phyloP scores from a whole-genome alignment of 1,284 basidiomycete species.

The Tetrapyrgos nigripes region DNA sequence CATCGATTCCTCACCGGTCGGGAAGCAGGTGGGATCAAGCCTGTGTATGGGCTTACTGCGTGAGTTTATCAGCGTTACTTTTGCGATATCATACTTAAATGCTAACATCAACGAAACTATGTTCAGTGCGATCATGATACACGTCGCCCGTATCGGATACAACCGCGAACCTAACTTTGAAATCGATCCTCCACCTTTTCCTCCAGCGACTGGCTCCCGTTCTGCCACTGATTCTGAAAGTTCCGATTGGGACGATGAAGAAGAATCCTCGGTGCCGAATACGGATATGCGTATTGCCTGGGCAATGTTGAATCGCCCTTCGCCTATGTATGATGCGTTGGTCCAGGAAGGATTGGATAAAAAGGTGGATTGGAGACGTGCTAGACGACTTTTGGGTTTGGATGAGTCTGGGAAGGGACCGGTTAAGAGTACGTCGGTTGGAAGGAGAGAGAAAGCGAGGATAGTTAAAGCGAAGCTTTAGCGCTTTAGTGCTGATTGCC shows the following conservation, averaged over 20 bases:
- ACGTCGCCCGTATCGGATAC: conserved; percentile 72
- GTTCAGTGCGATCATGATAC: conserved; percentile 74
- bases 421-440: not conserved
- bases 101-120: not conserved
- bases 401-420: not conserved
- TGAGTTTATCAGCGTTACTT: conserved; percentile 48
- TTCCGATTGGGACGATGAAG: too few species aligned
- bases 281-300: conserved; percentile 65
- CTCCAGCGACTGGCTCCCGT: conserved; percentile 56
- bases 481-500: too few species aligned
- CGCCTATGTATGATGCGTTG: conserved; percentile 57
- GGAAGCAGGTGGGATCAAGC: conserved; percentile 82
- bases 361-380: conserved; percentile 32
- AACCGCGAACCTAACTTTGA: conserved; percentile 68
- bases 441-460: too few species aligned
- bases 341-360: conserved; percentile 50
- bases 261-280: conserved; percentile 65
- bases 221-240: too few species aligned
- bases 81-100: not conserved
- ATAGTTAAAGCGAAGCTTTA: too few species aligned
- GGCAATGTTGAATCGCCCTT: conserved; percentile 50
- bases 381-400: conserved; percentile 7
- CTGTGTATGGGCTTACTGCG: conserved; percentile 85
- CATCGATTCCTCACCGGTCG: conserved; percentile 85
- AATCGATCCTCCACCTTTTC: conserved; percentile 50